phyloP scores from a whole-genome alignment of 2,329 filamentous ascomycete species.

The Arthrobotrys sinensis region DNA sequence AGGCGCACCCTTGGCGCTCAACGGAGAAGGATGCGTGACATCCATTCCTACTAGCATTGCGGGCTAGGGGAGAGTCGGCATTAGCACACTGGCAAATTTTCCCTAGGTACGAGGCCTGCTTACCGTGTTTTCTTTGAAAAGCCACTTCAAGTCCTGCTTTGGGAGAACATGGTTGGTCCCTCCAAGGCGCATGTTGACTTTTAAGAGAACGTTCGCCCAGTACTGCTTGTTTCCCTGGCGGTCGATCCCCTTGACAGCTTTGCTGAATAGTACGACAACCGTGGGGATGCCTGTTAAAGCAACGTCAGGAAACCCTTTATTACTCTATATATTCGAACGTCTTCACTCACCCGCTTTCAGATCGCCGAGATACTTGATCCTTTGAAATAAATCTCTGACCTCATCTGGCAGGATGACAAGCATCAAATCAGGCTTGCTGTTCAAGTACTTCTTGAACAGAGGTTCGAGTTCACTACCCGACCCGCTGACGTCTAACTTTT shows the following conservation, averaged over 20 bases:
- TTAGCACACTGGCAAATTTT: not conserved
- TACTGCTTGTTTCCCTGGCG: conserved; percentile 67
- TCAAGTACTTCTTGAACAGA: not conserved
- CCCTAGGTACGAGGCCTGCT: conserved; percentile 66
- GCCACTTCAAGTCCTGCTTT: conserved; percentile 72
- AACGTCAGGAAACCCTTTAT: not conserved
- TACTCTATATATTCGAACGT: not conserved
- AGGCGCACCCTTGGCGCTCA: conserved; percentile 74
- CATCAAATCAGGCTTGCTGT: conserved; percentile 15
- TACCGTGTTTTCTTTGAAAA: conserved; percentile 71
- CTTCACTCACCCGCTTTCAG: conserved; percentile 20
- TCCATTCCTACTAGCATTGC: conserved; percentile 90
- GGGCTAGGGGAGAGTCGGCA: conserved; percentile 17
- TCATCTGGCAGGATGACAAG: conserved; percentile 34
- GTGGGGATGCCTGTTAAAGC: conserved; percentile 17
- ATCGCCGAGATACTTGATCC: conserved; percentile 39
- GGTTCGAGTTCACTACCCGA: not conserved
- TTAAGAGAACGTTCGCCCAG: conserved; percentile 80
- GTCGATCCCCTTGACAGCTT: conserved; percentile 27
- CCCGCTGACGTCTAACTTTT: not conserved
- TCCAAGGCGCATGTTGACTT: conserved; percentile 85
- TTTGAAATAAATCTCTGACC: conserved; percentile 13
- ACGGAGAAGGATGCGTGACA: conserved; percentile 88
- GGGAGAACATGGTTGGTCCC: conserved; percentile 79
- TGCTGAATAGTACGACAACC: conserved; percentile 31